Evolutionary conservation across 768 basidiomycete genomes (phyloP).

Genomic region (Phanerochaete carnosa): DNA sequence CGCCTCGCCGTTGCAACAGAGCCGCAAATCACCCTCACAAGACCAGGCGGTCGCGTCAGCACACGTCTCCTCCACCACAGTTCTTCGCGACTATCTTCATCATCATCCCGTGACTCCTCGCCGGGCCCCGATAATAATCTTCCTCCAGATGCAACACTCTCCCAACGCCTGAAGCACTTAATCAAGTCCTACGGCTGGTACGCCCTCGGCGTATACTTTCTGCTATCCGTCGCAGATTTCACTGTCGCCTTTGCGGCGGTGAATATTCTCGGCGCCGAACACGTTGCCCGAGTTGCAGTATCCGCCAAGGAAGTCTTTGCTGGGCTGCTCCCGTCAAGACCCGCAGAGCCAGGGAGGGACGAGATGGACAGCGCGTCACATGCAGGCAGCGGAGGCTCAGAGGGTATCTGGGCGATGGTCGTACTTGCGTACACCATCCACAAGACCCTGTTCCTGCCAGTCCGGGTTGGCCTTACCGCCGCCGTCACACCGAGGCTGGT

Average conservation of each 20-base stretch:
- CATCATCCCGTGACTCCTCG: constrained; percentile 27
- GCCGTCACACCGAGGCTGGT: constrained; percentile 85
- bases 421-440: constrained; percentile 93
- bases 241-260: constrained; percentile 79
- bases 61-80: constrained; percentile 50
- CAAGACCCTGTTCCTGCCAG: constrained; percentile 88
- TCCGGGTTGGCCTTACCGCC: constrained; percentile 87
- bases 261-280: constrained; percentile 86
- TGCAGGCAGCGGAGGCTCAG: constrained; percentile 41
- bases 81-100: constrained; percentile 43
- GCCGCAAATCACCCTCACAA: constrained; percentile 27
- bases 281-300: constrained; percentile 68
- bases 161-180: constrained; percentile 74
- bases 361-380: constrained; percentile 48
- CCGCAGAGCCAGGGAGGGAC: constrained; percentile 65
- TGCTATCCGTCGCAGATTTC: constrained; percentile 78
- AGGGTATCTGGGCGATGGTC: constrained; percentile 88
- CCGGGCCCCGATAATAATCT: constrained; percentile 26
- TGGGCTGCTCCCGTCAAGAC: constrained; percentile 44
- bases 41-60: constrained; percentile 26
- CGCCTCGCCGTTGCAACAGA: constrained; percentile 31
- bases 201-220: constrained; percentile 85
- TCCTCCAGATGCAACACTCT: constrained; percentile 53
- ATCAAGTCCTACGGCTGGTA: constrained; percentile 96
- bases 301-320: constrained; percentile 49